Evolutionary conservation across 2,329 filamentous ascomycete genomes (phyloP).

Genomic region (Penicillium sp.): DNA sequence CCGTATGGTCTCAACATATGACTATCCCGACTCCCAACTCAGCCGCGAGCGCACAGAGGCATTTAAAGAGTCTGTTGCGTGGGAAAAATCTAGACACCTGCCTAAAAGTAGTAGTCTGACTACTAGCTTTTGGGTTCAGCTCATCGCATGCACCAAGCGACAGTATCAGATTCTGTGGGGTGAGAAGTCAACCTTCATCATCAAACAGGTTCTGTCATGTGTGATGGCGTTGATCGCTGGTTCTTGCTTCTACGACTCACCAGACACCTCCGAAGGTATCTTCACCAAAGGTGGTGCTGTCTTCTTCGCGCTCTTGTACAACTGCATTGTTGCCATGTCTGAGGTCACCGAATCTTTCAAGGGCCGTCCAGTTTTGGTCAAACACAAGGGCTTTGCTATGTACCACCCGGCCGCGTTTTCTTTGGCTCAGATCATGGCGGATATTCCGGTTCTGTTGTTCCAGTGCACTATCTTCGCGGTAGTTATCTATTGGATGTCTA

Average conservation of each 20-base stretch:
- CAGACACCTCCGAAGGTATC: constrained; percentile 55
- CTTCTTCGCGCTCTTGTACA: constrained; percentile 62
- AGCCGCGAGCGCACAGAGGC: constrained; percentile 46
- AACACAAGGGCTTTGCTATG: constrained; percentile 57
- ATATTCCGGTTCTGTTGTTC: constrained; percentile 54
- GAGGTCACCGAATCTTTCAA: constrained; percentile 63
- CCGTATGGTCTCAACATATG: constrained; percentile 55
- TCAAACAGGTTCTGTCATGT: constrained; percentile 59
- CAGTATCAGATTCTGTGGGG: constrained; percentile 65
- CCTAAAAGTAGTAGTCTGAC: constrained; percentile 56
- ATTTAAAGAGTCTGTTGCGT: constrained; percentile 54
- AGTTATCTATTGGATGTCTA: constrained; percentile 61
- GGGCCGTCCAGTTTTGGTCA: constrained; percentile 57
- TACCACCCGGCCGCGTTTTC: constrained; percentile 51
- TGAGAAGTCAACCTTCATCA: constrained; percentile 61
- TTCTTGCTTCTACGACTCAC: constrained; percentile 65
- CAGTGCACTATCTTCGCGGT: constrained; percentile 58
- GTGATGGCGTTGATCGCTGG: constrained; percentile 61
- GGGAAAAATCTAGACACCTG: constrained; percentile 56
- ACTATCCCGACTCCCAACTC: constrained; percentile 53
- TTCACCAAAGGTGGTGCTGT: constrained; percentile 62
- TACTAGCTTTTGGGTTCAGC: constrained; percentile 53
- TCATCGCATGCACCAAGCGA: constrained; percentile 55
- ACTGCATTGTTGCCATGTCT: constrained; percentile 59
- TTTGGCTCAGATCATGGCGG: constrained; percentile 42